phyloP scores from a whole-genome alignment of 805 yeast genomes.

The Schizosaccharomyces lindneri region DNA sequence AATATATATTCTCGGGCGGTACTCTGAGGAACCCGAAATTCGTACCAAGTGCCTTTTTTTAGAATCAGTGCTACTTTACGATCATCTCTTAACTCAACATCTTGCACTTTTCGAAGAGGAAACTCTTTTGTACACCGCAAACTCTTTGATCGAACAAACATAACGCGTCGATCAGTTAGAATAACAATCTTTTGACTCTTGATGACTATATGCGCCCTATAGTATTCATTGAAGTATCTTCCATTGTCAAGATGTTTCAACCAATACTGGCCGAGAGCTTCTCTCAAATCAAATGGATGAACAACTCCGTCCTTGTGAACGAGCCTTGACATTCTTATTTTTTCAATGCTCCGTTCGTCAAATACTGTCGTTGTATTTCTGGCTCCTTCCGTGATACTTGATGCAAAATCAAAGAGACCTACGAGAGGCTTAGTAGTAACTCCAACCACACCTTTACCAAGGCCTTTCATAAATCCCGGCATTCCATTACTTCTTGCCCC shows the following conservation, averaged over 20 bases:
- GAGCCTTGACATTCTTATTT: conserved; percentile 61
- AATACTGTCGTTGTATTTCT: conserved; percentile 76
- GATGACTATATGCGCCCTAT: conserved; percentile 63
- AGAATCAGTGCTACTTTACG: not conserved
- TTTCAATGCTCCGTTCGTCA: conserved; percentile 51
- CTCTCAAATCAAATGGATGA: conserved; percentile 52
- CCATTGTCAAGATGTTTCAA: conserved; percentile 69
- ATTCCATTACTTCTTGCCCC: conserved; percentile 84
- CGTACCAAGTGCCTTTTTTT: not conserved
- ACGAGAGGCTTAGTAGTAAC: conserved; percentile 91
- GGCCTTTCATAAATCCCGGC: conserved; percentile 72
- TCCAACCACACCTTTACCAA: conserved; percentile 87
- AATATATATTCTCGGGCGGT: not conserved
- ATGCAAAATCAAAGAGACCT: conserved; percentile 79
- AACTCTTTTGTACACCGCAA: conserved; percentile 10
- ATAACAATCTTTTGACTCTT: conserved; percentile 58
- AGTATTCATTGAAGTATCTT: conserved; percentile 38
- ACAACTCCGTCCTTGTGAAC: conserved; percentile 47
- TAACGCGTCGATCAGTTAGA: conserved; percentile 44
- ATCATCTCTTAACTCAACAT: not conserved
- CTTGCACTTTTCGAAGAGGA: not conserved
- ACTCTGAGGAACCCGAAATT: not conserved
- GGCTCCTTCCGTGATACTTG: conserved; percentile 81
- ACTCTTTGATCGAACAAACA: conserved; percentile 38
- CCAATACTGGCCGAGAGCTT: conserved; percentile 88